A percentile compares a stretch with the other conserved stretches of the same genome.
Conservation (phyloP, 1,284 basidiomycete species). For the Austroboletus novae-zelandiae region DNA sequence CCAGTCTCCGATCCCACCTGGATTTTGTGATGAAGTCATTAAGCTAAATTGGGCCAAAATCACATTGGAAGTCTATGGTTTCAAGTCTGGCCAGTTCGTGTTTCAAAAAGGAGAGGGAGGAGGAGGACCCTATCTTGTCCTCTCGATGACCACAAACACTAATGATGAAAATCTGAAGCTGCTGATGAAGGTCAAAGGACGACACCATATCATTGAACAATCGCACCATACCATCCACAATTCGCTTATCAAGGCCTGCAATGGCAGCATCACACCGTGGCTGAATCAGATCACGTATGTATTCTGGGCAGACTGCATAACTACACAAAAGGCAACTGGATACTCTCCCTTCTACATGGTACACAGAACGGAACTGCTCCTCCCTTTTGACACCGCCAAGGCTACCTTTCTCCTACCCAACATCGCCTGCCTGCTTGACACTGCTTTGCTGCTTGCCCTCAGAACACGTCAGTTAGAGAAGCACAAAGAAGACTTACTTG, state of each 20-base stretch:
- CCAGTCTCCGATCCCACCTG: constrained; percentile 21
- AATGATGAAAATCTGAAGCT: too few relatives aligned
- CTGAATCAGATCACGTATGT: background rate
- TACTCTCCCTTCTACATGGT: constrained; percentile 22
- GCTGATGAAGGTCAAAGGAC: too few relatives aligned
- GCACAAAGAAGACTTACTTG: background rate
- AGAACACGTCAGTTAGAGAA: background rate
- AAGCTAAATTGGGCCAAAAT: constrained; percentile 34
- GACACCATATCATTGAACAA: too few relatives aligned
- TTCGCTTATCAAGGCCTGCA: too few relatives aligned
- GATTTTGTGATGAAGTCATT: constrained; percentile 24
- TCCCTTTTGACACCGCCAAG: constrained; percentile 33
- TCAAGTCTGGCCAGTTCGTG: too few relatives aligned
- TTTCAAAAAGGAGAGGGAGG: too few relatives aligned
- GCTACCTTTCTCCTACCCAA: constrained; percentile 24
- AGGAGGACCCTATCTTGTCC: too few relatives aligned
- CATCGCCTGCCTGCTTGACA: background rate
- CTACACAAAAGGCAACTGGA: background rate
- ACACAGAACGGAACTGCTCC: constrained; percentile 28
- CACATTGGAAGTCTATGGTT: constrained; percentile 31
- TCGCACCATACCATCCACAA: too few relatives aligned
- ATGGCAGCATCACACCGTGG: constrained; percentile 5
- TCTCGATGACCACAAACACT: too few relatives aligned
- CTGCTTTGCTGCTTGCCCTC: background rate
- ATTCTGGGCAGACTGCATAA: constrained; percentile 3